phyloP scores from a whole-genome alignment of 495 filamentous ascomycete species.

The Friedmanniomyces simplex region DNA sequence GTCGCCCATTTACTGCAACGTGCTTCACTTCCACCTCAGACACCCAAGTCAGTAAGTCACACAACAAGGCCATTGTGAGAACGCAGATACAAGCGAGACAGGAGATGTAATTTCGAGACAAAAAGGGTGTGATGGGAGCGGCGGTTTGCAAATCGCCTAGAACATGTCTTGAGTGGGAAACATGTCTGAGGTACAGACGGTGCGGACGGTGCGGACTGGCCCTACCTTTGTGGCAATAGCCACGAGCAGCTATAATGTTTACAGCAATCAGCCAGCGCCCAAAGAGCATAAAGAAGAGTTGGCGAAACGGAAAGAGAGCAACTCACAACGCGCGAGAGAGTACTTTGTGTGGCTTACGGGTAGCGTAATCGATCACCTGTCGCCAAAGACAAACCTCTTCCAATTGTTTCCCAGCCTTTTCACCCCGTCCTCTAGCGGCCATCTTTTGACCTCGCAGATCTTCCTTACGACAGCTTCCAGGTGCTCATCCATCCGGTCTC shows the following conservation, averaged over 20 bases:
- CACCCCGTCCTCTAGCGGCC: conserved; percentile 64
- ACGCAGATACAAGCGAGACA: not conserved
- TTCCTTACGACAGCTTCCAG: conserved; percentile 63
- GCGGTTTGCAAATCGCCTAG: not conserved
- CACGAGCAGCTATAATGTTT: too few relatives aligned
- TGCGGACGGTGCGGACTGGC: too few relatives aligned
- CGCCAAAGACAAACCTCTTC: conserved; percentile 65
- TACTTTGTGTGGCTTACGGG: not conserved
- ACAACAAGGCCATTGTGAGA: not conserved
- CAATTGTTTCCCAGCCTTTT: conserved; percentile 65
- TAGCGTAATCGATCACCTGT: not conserved
- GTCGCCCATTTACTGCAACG: not conserved
- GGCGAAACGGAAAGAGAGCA: too few relatives aligned
- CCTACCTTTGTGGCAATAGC: too few relatives aligned
- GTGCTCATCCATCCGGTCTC: conserved; percentile 65
- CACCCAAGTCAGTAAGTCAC: not conserved
- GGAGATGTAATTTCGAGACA: not conserved
- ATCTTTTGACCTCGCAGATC: conserved; percentile 68
- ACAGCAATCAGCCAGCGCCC: too few relatives aligned
- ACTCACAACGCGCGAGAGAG: too few relatives aligned
- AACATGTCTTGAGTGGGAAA: not conserved
- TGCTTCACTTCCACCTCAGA: not conserved
- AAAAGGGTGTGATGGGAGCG: not conserved
- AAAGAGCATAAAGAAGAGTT: too few relatives aligned
- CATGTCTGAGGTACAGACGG: too few relatives aligned